A percentile compares a stretch with the other conserved stretches of the same genome.
phyloP scores from a whole-genome alignment of 345 rosid species.

The Acer campestre region DNA sequence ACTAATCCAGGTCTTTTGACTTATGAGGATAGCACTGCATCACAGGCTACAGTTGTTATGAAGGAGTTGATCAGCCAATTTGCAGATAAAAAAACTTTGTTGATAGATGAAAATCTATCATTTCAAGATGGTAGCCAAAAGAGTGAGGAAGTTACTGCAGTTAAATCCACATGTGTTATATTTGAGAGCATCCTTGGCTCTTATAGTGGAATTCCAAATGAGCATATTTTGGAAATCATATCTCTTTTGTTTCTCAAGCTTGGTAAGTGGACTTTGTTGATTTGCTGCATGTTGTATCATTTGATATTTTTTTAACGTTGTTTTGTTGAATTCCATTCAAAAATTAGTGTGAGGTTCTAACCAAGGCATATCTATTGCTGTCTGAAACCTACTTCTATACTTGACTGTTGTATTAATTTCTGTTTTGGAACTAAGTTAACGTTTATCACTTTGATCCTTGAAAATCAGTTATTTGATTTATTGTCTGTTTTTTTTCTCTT shows the following conservation, averaged over 20 bases:
- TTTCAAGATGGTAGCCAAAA: slow-evolving; percentile 37
- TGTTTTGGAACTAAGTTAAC: neutral
- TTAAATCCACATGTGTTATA: slow-evolving; percentile 53
- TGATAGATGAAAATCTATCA: slow-evolving; percentile 30
- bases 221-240: slow-evolving; percentile 59
- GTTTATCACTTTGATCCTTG: neutral
- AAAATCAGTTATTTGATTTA: neutral
- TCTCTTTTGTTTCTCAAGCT: slow-evolving; percentile 64
- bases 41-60: slow-evolving; percentile 54
- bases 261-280: slow-evolving; percentile 49
- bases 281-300: neutral
- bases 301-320: neutral
- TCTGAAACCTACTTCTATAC: neutral
- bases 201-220: slow-evolving; percentile 50
- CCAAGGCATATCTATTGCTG: neutral
- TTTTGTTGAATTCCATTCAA: neutral
- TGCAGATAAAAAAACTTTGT: slow-evolving; percentile 38
- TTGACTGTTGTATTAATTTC: neutral
- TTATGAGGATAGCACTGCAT: slow-evolving; percentile 52
- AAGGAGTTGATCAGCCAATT: slow-evolving; percentile 61
- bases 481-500: neutral
- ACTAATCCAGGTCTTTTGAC: slow-evolving; percentile 64
- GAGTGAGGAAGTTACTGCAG: slow-evolving; percentile 44
- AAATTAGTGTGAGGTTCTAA: neutral
- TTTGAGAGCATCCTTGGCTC: slow-evolving; percentile 54